These are phyloP conservation scores for Pigoraptor vietnamica DNA, from an alignment of 78 protist species.

Conservation along the genomic window DNA sequence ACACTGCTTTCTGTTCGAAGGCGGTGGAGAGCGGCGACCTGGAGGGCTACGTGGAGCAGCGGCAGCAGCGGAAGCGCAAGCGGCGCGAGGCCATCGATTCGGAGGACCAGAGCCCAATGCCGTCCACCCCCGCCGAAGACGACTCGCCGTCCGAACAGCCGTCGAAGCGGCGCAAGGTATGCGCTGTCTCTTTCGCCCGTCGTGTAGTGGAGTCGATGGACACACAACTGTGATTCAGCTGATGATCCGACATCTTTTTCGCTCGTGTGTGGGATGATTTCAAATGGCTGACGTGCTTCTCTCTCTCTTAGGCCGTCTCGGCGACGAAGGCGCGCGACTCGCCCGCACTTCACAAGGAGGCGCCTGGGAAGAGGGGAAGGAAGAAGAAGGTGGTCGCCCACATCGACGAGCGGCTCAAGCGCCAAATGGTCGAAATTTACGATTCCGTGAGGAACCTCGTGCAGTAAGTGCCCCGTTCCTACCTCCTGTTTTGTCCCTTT, in stretches of 20 bases:
- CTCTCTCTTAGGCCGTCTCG: background rate
- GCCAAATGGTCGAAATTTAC: background rate
- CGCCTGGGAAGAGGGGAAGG: background rate
- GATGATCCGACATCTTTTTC: no score
- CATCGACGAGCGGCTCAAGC: background rate
- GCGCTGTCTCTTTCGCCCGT: no score
- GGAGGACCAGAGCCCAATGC: no score
- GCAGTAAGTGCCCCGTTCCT: background rate
- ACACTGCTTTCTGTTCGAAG: background rate
- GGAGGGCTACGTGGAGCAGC: background rate
- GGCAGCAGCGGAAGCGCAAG: background rate
- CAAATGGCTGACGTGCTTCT: no score
- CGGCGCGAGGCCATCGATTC: no score
- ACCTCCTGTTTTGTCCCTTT: background rate
- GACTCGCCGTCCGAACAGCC: no score
- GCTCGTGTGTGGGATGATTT: no score
- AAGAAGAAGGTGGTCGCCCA: background rate
- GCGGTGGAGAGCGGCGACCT: background rate
- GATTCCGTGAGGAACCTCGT: background rate
- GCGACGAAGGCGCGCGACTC: background rate
- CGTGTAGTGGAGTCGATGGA: no score
- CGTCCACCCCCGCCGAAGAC: no score
- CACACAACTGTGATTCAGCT: no score
- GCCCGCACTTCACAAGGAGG: no score
- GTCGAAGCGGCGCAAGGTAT: no score